Conservation (phyloP, 495 filamentous ascomycete species). For the Talaromyces nanjingensis region DNA sequence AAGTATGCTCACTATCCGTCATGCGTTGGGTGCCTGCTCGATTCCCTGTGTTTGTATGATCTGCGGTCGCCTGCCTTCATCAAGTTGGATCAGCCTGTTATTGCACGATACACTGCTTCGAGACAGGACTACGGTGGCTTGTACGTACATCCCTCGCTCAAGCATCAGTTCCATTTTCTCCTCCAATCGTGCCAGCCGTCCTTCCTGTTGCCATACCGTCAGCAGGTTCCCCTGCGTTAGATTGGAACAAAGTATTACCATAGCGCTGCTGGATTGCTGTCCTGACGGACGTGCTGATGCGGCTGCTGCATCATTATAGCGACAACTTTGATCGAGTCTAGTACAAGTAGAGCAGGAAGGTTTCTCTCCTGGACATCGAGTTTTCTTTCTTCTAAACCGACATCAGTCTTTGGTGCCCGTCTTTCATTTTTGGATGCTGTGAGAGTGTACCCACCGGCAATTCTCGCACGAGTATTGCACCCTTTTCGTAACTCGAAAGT, state of each 20-base stretch:
- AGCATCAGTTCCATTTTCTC: conserved; percentile 42
- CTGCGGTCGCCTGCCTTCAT: not conserved
- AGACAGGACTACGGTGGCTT: not conserved
- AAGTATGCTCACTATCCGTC: not conserved
- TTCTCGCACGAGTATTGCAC: conserved; percentile 5
- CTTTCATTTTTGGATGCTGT: not conserved
- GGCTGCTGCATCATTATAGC: conserved; percentile 20
- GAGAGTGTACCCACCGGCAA: not conserved
- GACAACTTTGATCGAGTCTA: conserved; percentile 34
- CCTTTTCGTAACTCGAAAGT: not conserved
- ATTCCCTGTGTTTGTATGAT: not conserved
- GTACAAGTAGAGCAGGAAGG: conserved; percentile 40
- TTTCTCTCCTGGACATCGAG: conserved; percentile 40
- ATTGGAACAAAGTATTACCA: conserved; percentile 15
- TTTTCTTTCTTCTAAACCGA: conserved; percentile 35
- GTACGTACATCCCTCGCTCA: conserved; percentile 2
- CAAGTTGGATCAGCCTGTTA: not conserved
- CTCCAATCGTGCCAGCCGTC: conserved; percentile 37
- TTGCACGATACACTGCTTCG: not conserved
- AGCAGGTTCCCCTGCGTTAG: conserved; percentile 10
- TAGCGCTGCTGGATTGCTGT: conserved; percentile 24
- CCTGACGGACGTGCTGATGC: conserved; percentile 5
- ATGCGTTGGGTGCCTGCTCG: not conserved
- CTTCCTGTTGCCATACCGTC: conserved; percentile 25
- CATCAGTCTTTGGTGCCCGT: not conserved